A percentile compares a stretch with the other conserved stretches of the same genome.
These are phyloP conservation scores for Thalassiosira hispida DNA, from an alignment of 352 stramenopile species.

Conservation along the genomic window DNA sequence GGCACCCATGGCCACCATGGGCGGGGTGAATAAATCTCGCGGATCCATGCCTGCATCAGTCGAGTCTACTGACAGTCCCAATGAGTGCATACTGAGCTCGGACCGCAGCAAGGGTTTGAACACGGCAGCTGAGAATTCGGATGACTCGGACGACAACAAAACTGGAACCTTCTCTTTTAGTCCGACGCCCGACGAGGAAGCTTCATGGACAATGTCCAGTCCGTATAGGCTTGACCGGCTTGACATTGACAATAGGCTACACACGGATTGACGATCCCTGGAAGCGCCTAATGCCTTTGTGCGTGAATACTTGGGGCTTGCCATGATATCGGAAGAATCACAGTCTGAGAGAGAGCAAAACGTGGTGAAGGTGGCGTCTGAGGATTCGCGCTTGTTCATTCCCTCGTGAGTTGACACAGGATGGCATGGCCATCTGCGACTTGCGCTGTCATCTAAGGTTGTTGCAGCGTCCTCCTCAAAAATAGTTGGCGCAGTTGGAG, in stretches of 20 bases:
- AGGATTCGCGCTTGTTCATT: conserved; percentile 4
- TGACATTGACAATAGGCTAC: conserved; percentile 39
- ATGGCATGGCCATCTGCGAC: background rate
- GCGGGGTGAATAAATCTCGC: conserved; percentile 44
- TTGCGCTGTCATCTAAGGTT: background rate
- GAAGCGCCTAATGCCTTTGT: conserved; percentile 2
- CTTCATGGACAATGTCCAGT: conserved; percentile 47
- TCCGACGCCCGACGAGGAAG: background rate
- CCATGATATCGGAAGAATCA: conserved; percentile 19
- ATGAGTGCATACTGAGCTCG: conserved; percentile 42
- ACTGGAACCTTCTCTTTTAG: conserved; percentile 5
- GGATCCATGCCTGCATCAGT: conserved; percentile 12
- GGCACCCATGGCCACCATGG: background rate
- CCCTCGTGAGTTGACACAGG: background rate
- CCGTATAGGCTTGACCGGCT: conserved; percentile 41
- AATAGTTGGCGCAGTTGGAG: conserved; percentile 18
- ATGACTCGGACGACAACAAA: conserved; percentile 8
- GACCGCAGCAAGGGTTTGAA: conserved; percentile 23
- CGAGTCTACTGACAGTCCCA: conserved; percentile 48
- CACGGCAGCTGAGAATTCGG: background rate
- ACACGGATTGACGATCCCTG: conserved; percentile 1
- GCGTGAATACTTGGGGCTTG: conserved; percentile 11
- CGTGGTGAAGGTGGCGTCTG: conserved; percentile 27
- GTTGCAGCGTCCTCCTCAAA: conserved; percentile 12
- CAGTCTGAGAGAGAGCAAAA: conserved; percentile 31